Base-by-base conservation (phyloP, 768 basidiomycete species). In the Leucocoprinus sp. region DNA sequence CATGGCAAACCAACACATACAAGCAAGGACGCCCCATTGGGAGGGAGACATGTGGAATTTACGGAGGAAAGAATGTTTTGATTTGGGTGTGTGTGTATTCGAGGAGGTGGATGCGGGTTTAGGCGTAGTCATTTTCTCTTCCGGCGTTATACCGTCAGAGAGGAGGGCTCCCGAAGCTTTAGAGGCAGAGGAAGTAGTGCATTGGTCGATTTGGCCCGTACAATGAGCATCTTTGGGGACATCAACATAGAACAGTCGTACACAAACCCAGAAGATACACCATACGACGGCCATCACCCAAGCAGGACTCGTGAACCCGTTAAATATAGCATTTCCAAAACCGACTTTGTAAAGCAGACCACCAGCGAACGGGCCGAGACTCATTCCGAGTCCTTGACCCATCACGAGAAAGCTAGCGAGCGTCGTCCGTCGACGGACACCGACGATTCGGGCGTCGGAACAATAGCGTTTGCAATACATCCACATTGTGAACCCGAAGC, bases 381-480 rank as follows among this genome's bases (percentile, higher is more conserved):
- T 78, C 64, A 82, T 72, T 1, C 82, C 81, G 3, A 75, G 49
- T 8, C 71, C 78, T 54, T 82, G 81, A 0, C 78, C 76, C 0
- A 82, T 60, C 21, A 83, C 80, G 19, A 80, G 62, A 71, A 74
- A 80, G 8, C 75, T 70, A 2, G 76, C 77, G n/a, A 82, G 71
- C 0, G 73, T 78, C 8, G 80, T 83, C 17, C 80, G 67, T 18
- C 76, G 68, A 22, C 80, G 74, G 19, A 82, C 57, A 21, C 81
- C 79, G 15, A 84, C 76, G 42, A 84, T 71, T n/a, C 75, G 74
- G 4, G 76, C 72, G 57, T 84, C 82, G 8, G 67, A 74, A 57
- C 81, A 84, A 55, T 79, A 84, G 12, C 76, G 71, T 54, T 83
- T 84, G 53, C 62, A 64, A 59, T 82, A 84, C 78, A 85, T 75